phyloP scores from a whole-genome alignment of 2,329 filamentous ascomycete genomes.

The Aspergillus nomiae region DNA sequence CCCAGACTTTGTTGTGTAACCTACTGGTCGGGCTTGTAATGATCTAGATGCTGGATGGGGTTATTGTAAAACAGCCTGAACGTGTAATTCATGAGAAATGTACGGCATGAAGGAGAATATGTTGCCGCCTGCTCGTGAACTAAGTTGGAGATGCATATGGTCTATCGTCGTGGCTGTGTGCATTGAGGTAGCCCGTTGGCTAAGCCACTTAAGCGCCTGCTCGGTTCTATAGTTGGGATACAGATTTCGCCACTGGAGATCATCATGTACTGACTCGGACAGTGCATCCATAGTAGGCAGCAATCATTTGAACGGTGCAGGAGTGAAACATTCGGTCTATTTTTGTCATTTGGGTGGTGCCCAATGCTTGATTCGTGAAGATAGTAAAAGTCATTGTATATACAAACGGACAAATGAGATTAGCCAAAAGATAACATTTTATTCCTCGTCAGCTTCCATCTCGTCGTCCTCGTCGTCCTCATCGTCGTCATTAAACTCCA shows the following conservation, averaged over 20 bases:
- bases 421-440: not conserved
- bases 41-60: not conserved
- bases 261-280: not conserved
- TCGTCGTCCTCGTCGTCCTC: slow-evolving; percentile 22
- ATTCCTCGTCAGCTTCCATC: slow-evolving; percentile 7
- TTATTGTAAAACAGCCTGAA: not conserved
- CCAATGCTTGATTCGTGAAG: not conserved
- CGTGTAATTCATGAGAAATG: not conserved
- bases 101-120: not conserved
- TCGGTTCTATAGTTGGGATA: not conserved
- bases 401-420: not conserved
- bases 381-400: not conserved
- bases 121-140: too few relatives aligned
- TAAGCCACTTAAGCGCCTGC: not conserved
- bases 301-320: not conserved
- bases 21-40: not conserved
- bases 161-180: not conserved
- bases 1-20: not conserved
- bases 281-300: not conserved
- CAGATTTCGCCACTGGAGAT: not conserved
- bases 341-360: not conserved
- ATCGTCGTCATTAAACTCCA: slow-evolving; percentile 58
- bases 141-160: too few relatives aligned
- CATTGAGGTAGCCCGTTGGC: not conserved
- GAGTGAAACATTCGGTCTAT: not conserved